Conservation (phyloP, 129 eudicot genomes). For the Dittrichia graveolens region DNA sequence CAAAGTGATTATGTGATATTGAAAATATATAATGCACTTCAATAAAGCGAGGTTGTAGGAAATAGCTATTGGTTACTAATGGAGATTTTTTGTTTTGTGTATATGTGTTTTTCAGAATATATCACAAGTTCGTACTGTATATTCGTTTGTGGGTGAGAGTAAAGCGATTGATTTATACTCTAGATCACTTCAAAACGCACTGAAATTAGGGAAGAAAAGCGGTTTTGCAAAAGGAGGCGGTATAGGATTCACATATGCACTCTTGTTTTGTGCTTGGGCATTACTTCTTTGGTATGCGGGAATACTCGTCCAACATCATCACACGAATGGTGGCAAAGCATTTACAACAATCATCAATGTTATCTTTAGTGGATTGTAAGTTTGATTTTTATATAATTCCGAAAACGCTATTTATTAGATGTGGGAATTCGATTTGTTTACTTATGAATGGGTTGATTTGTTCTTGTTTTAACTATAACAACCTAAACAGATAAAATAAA, state of each 20-base stretch:
- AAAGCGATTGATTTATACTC: constrained; percentile 64
- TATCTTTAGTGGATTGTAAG: constrained; percentile 91
- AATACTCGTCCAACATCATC: constrained; percentile 60
- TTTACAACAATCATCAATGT: constrained; percentile 81
- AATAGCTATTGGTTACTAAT: not conserved
- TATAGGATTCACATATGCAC: constrained; percentile 77
- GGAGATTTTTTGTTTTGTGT: not conserved
- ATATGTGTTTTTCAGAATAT: constrained; percentile 46
- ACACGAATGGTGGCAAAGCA: constrained; percentile 79
- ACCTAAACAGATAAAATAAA: no score
- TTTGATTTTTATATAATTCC: not conserved
- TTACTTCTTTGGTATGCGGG: constrained; percentile 94
- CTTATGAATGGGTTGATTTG: no score
- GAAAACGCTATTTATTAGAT: not conserved
- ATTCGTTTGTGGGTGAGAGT: constrained; percentile 78
- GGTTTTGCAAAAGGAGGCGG: constrained; percentile 82
- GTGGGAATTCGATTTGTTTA: no score
- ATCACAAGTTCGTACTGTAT: constrained; percentile 79
- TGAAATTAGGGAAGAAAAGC: constrained; percentile 63
- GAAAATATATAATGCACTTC: not conserved
- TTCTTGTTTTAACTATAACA: no score
- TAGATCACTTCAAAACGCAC: constrained; percentile 65
- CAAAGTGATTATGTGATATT: not conserved
- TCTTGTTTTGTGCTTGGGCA: constrained; percentile 80
- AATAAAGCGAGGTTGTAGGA: no score